A percentile compares a stretch with the other conserved stretches of the same genome.
phyloP scores from a whole-genome alignment of 306 rosid species.

The Neltuma alba region DNA sequence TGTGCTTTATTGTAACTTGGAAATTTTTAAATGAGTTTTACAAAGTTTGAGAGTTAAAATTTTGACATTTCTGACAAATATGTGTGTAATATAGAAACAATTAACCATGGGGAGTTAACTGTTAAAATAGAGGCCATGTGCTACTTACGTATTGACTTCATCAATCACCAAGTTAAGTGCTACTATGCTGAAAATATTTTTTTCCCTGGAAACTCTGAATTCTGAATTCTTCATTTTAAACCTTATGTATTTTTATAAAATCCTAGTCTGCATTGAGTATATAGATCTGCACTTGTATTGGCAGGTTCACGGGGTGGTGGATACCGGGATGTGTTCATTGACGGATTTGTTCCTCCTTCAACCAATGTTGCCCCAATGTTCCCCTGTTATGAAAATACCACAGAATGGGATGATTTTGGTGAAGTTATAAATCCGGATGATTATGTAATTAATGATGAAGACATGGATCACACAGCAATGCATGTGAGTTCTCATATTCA shows the following conservation, averaged over 20 bases:
- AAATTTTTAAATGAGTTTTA: not conserved
- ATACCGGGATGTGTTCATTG: constrained; percentile 68
- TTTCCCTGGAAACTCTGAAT: not conserved
- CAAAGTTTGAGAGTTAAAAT: not conserved
- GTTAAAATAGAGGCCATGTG: not conserved
- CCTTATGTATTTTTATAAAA: not conserved
- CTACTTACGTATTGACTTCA: not conserved
- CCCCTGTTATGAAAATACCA: constrained; percentile 75
- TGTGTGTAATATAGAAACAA: not conserved
- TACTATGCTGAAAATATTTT: not conserved
- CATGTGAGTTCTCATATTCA: constrained; percentile 53
- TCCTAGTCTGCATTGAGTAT: not conserved
- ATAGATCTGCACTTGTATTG: constrained; percentile 48
- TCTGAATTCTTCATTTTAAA: not conserved
- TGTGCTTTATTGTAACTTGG: not conserved
- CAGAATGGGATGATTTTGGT: constrained; percentile 97
- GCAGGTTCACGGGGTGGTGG: constrained; percentile 61
- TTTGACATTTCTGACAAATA: not conserved
- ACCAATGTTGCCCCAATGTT: constrained; percentile 87
- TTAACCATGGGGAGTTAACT: not conserved
- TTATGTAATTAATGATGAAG: constrained; percentile 93
- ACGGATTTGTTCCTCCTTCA: constrained; percentile 91
- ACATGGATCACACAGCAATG: constrained; percentile 73
- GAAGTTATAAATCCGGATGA: constrained; percentile 99
- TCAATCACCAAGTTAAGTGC: not conserved